Evolutionary conservation across 352 stramenopile species (phyloP).

Genomic region (Globisporangium spinosum): DNA sequence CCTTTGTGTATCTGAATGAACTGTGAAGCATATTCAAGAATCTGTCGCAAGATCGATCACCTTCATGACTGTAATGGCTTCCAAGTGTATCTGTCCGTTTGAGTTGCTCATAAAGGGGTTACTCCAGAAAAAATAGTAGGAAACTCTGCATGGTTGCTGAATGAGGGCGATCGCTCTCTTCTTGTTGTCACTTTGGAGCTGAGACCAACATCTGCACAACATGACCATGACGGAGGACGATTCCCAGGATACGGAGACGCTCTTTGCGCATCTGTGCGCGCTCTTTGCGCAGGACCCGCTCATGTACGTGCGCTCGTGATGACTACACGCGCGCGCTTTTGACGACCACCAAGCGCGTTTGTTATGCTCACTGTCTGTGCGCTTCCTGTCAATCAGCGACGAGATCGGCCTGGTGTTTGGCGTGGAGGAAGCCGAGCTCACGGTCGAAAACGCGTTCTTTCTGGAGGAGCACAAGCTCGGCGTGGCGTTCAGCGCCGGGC

Average conservation of each 20-base stretch:
- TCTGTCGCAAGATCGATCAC: too few species aligned
- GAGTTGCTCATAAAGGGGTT: too few species aligned
- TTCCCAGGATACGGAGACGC: not conserved
- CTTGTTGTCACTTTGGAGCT: too few species aligned
- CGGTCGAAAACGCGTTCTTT: conserved; percentile 53
- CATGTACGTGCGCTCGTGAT: conserved; percentile 37
- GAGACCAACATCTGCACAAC: not conserved
- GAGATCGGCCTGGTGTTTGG: conserved; percentile 73
- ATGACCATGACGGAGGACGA: not conserved
- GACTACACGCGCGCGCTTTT: not conserved
- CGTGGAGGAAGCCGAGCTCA: conserved; percentile 40
- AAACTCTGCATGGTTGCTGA: too few species aligned
- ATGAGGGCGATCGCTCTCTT: too few species aligned
- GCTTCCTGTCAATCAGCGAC: conserved; percentile 35
- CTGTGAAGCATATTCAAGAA: too few species aligned
- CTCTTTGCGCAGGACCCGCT: conserved; percentile 64
- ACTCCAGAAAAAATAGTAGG: too few species aligned
- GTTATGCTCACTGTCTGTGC: not conserved
- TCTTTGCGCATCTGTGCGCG: conserved; percentile 17
- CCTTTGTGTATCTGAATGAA: too few species aligned
- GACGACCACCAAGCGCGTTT: not conserved
- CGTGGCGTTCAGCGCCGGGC: conserved; percentile 52
- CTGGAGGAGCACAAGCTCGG: conserved; percentile 77
- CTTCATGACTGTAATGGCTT: too few species aligned
- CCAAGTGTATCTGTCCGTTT: too few species aligned